A percentile compares a stretch with the other conserved stretches of the same genome.
Evolutionary conservation across 331 rosid genomes (phyloP).

Genomic region (Rosa hybrid): DNA sequence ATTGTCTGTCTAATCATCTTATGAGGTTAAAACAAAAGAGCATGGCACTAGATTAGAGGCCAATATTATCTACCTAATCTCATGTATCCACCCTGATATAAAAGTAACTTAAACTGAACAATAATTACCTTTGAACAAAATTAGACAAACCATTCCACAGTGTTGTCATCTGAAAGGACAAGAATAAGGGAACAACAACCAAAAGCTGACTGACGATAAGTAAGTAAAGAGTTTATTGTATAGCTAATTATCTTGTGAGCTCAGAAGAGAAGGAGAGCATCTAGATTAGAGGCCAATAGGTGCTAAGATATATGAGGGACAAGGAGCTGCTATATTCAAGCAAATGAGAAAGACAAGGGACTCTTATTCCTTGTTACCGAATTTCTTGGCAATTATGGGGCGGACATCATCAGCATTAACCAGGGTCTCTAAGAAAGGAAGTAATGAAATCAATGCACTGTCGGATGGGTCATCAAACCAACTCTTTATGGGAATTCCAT

Average conservation of each 20-base stretch:
- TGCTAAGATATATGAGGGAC: slow-evolving; percentile 35
- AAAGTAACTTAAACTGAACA: slow-evolving; percentile 68
- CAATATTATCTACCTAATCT: slow-evolving; percentile 40
- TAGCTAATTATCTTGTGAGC: slow-evolving; percentile 63
- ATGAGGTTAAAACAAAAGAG: slow-evolving; percentile 43
- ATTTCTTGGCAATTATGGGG: slow-evolving; percentile 83
- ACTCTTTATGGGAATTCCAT: slow-evolving; percentile 98
- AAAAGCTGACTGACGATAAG: slow-evolving; percentile 56
- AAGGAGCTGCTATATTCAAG: slow-evolving; percentile 59
- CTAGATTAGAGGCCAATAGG: slow-evolving; percentile 56
- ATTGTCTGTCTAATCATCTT: slow-evolving; percentile 61
- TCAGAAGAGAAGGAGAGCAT: slow-evolving; percentile 40
- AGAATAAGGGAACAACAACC: slow-evolving; percentile 38
- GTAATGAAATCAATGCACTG: slow-evolving; percentile 79
- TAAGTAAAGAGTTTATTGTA: slow-evolving; percentile 52
- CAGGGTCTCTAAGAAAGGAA: slow-evolving; percentile 95
- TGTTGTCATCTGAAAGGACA: slow-evolving; percentile 54
- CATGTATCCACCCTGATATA: slow-evolving; percentile 19
- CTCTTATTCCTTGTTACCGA: slow-evolving; percentile 87
- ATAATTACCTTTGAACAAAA: slow-evolving; percentile 74
- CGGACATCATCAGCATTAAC: slow-evolving; percentile 96
- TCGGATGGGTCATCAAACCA: slow-evolving; percentile 98
- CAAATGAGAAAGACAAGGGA: slow-evolving; percentile 52
- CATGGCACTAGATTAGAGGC: slow-evolving; percentile 49
- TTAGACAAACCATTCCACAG: slow-evolving; percentile 55